Percentiles rank a stretch among this genome's conserved stretches.
Evolutionary conservation across 2,329 filamentous ascomycete species (phyloP).

Genomic region (Fusarium miscanthi): DNA sequence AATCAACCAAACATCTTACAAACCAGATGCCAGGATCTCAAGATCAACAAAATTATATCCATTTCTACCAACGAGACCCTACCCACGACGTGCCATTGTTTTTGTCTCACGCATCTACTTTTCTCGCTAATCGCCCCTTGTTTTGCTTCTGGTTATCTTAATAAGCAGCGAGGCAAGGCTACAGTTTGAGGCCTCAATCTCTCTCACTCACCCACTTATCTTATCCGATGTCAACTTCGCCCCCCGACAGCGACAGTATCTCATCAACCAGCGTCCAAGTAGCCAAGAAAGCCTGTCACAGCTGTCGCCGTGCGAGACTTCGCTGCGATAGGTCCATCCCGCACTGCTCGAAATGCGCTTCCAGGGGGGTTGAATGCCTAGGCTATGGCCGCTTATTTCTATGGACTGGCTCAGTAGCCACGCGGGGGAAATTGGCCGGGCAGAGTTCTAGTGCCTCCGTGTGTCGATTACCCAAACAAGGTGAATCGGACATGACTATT

Average conservation of each 20-base stretch:
- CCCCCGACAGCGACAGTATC: slow-evolving; percentile 29
- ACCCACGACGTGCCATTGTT: background rate
- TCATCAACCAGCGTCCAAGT: slow-evolving; percentile 20
- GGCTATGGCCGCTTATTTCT: slow-evolving; percentile 65
- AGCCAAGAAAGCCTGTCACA: slow-evolving; percentile 58
- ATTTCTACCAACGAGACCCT: slow-evolving; percentile 2
- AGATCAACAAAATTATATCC: slow-evolving; percentile 28
- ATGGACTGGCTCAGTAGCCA: slow-evolving; percentile 62
- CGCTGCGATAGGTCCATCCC: slow-evolving; percentile 64
- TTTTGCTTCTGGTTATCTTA: slow-evolving; percentile 17
- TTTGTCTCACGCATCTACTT: background rate
- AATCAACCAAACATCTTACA: slow-evolving; percentile 39
- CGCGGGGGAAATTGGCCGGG: slow-evolving; percentile 55
- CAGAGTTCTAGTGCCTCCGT: slow-evolving; percentile 48
- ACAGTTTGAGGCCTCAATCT: slow-evolving; percentile 10
- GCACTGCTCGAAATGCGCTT: slow-evolving; percentile 61
- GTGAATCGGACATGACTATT: slow-evolving; percentile 6
- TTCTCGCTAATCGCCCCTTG: background rate
- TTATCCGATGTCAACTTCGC: slow-evolving; percentile 35
- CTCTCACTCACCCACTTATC: slow-evolving; percentile 3
- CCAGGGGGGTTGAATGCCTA: slow-evolving; percentile 60
- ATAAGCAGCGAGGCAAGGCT: slow-evolving; percentile 28
- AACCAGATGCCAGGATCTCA: slow-evolving; percentile 29
- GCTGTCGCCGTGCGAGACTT: slow-evolving; percentile 62
- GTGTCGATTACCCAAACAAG: slow-evolving; percentile 33